Percentiles rank a stretch among this genome's conserved stretches.
Evolutionary conservation across 495 filamentous ascomycete genomes (phyloP).

Genomic region (Schizothecium vesticola): DNA sequence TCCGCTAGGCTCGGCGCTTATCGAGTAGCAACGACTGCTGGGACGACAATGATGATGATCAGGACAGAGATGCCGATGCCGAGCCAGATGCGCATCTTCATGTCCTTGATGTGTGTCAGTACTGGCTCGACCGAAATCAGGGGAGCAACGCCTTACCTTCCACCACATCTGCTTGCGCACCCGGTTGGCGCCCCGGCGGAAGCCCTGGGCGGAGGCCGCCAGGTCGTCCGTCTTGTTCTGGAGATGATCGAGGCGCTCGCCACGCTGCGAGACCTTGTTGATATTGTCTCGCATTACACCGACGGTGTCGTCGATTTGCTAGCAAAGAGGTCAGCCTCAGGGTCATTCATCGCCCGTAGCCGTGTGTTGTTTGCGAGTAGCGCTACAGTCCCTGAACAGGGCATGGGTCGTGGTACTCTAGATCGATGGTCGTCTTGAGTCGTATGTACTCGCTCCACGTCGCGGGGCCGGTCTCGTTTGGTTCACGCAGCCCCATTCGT

Average conservation of each 20-base stretch:
- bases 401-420: neutral
- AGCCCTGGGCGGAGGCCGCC: constrained; percentile 81
- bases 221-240: constrained; percentile 97
- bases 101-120: constrained; percentile 61
- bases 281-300: constrained; percentile 92
- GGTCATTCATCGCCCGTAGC: neutral
- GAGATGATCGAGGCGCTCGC: constrained; percentile 79
- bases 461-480: neutral
- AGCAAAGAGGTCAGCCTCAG: constrained; percentile 18
- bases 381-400: neutral
- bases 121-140: neutral
- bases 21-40: constrained; percentile 43
- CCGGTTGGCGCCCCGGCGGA: constrained; percentile 90
- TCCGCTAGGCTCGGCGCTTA: constrained; percentile 17
- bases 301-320: constrained; percentile 97
- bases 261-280: constrained; percentile 87
- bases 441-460: neutral
- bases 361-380: neutral
- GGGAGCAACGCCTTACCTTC: constrained; percentile 32
- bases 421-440: neutral
- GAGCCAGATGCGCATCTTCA: constrained; percentile 99
- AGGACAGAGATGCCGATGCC: constrained; percentile 82
- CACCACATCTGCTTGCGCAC: constrained; percentile 87
- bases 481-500: neutral
- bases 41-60: constrained; percentile 87